Percentiles rank a stretch among this genome's conserved stretches.
Conservation (phyloP, 2,329 filamentous ascomycete species). For the Graphium sp. region DNA sequence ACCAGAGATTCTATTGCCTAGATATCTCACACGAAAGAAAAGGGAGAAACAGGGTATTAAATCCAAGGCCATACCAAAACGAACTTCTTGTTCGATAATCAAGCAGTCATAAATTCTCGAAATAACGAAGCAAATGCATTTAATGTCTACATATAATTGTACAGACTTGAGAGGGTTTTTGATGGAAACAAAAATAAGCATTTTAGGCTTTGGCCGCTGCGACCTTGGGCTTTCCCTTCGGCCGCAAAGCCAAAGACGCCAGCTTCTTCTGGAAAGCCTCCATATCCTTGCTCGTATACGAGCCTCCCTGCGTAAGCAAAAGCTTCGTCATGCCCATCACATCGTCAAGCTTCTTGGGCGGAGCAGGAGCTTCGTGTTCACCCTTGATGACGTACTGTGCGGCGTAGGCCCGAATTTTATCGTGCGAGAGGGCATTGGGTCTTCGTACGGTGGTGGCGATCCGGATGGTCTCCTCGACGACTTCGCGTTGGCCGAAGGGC, state of each 20-base stretch:
- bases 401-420: too few species aligned
- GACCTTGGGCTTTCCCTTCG: slow-evolving; percentile 10
- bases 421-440: too few species aligned
- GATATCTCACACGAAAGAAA: slow-evolving; percentile 4
- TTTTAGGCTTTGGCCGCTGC: too few species aligned
- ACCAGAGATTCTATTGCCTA: slow-evolving; percentile 4
- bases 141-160: background rate
- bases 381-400: slow-evolving; percentile 16
- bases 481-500: slow-evolving; percentile 10
- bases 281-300: slow-evolving; percentile 16
- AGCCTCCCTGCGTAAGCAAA: slow-evolving; percentile 19
- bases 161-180: slow-evolving; percentile 1
- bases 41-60: slow-evolving; percentile 1
- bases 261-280: slow-evolving; percentile 22
- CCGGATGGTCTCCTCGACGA: slow-evolving; percentile 12
- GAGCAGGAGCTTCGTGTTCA: slow-evolving; percentile 15
- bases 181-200: too few species aligned
- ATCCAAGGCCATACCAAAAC: too few species aligned
- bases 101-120: too few species aligned
- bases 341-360: slow-evolving; percentile 14
- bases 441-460: too few species aligned
- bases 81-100: too few species aligned
- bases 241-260: slow-evolving; percentile 11
- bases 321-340: slow-evolving; percentile 15
- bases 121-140: slow-evolving; percentile 1